Conservation (phyloP, 2,329 filamentous ascomycete species). For the Podosphaera xanthii region DNA sequence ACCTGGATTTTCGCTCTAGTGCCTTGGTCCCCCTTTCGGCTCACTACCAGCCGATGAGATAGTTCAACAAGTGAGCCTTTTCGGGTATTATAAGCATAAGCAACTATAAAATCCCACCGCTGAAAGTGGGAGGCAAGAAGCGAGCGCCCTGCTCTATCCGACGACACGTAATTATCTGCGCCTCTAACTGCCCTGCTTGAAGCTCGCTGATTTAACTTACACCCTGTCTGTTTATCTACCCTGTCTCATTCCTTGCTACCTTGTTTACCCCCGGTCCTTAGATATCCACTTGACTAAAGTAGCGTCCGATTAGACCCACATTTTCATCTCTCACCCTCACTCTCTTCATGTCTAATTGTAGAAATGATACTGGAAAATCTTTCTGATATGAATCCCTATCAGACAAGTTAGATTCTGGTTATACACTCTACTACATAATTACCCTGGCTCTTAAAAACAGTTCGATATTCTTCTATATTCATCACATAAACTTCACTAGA, state of each 20-base stretch:
- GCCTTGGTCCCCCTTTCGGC: background rate
- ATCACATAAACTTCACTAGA: background rate
- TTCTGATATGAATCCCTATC: background rate
- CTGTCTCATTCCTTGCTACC: constrained; percentile 1
- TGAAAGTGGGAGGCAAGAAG: background rate
- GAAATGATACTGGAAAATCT: constrained; percentile 1
- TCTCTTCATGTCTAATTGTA: background rate
- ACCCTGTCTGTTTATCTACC: background rate
- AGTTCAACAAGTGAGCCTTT: background rate
- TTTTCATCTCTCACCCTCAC: background rate
- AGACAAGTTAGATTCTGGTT: background rate
- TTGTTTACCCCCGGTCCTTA: constrained; percentile 2
- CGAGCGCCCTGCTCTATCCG: background rate
- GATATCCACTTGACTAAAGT: background rate
- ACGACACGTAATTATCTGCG: background rate
- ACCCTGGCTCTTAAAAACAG: background rate
- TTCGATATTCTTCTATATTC: background rate
- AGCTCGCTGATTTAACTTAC: background rate
- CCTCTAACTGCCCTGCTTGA: background rate
- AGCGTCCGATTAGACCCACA: constrained; percentile 1
- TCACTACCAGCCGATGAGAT: background rate
- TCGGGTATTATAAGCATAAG: background rate
- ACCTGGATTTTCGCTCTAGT: background rate
- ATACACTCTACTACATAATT: background rate
- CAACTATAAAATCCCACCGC: background rate